Evolutionary conservation across 371 early-diverging fungal genomes (phyloP).

Genomic region (Lichtheimia ornata): DNA sequence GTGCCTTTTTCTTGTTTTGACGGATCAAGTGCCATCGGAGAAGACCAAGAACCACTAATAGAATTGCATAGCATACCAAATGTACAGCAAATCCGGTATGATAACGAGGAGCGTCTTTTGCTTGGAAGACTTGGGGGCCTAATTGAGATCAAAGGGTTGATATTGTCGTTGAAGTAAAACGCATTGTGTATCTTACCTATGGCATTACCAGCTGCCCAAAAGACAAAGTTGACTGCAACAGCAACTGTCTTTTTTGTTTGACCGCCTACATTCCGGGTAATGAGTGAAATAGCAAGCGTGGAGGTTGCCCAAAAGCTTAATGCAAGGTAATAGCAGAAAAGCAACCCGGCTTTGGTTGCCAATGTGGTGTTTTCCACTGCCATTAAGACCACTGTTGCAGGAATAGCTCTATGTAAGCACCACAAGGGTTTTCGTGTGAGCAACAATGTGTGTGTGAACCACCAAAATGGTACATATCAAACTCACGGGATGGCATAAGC

Average conservation of each 20-base stretch:
- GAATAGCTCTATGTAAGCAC: constrained; percentile 11
- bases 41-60: constrained; percentile 6
- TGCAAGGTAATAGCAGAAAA: constrained; percentile 23
- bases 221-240: constrained; percentile 26
- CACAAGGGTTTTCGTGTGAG: neutral
- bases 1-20: constrained; percentile 22
- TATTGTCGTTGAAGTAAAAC: neutral
- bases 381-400: constrained; percentile 24
- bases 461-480: neutral
- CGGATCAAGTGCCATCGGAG: constrained; percentile 21
- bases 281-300: constrained; percentile 21
- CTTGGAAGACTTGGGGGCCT: constrained; percentile 29
- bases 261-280: constrained; percentile 24
- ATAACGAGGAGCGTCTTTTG: constrained; percentile 22
- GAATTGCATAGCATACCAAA: constrained; percentile 21
- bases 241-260: constrained; percentile 27
- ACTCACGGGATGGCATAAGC: constrained; percentile 23
- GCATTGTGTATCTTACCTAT: constrained; percentile 14
- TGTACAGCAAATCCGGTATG: constrained; percentile 26
- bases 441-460: too few species aligned
- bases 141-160: neutral
- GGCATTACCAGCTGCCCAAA: constrained; percentile 31
- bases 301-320: constrained; percentile 27
- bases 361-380: constrained; percentile 17
- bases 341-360: constrained; percentile 25